These are phyloP conservation scores for Talaromyces sp. DNA, from an alignment of 2,329 filamentous ascomycete genomes.

Conservation along the genomic window DNA sequence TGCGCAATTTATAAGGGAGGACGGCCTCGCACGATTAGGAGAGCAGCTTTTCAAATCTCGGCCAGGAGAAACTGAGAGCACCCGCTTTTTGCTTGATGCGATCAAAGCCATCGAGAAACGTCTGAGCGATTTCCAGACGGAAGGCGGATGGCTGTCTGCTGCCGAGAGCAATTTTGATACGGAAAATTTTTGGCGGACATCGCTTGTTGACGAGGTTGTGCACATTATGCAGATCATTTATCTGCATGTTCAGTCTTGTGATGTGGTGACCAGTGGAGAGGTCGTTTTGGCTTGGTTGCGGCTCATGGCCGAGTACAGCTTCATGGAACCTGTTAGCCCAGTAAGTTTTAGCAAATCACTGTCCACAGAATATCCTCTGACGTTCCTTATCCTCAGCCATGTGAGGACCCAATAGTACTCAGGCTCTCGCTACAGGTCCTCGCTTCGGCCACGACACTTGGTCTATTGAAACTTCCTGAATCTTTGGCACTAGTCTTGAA, in stretches of 20 bases:
- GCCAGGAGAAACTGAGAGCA: conserved; percentile 25
- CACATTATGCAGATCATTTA: conserved; percentile 73
- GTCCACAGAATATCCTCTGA: conserved; percentile 18
- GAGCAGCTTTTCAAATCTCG: conserved; percentile 31
- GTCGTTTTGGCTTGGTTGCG: conserved; percentile 69
- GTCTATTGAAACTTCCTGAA: conserved; percentile 66
- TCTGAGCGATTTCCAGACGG: conserved; percentile 32
- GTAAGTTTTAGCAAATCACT: conserved; percentile 42
- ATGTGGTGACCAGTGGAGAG: conserved; percentile 56
- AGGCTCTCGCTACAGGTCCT: conserved; percentile 64
- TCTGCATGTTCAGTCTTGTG: conserved; percentile 61
- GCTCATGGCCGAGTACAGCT: conserved; percentile 65
- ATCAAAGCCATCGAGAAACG: conserved; percentile 36
- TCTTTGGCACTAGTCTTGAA: conserved; percentile 53
- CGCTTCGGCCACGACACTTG: conserved; percentile 66
- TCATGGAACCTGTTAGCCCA: conserved; percentile 63
- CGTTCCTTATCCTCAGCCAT: conserved; percentile 31
- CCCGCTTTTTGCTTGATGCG: conserved; percentile 31
- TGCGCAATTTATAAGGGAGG: conserved; percentile 19
- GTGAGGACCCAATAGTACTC: conserved; percentile 37
- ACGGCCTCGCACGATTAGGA: conserved; percentile 28
- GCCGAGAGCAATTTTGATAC: conserved; percentile 53
- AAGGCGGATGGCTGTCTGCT: conserved; percentile 46
- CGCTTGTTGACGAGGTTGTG: conserved; percentile 65
- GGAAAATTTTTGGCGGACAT: conserved; percentile 62